Conservation (phyloP, 2,329 filamentous ascomycete genomes). For the Penicillium sclerotigenum region DNA sequence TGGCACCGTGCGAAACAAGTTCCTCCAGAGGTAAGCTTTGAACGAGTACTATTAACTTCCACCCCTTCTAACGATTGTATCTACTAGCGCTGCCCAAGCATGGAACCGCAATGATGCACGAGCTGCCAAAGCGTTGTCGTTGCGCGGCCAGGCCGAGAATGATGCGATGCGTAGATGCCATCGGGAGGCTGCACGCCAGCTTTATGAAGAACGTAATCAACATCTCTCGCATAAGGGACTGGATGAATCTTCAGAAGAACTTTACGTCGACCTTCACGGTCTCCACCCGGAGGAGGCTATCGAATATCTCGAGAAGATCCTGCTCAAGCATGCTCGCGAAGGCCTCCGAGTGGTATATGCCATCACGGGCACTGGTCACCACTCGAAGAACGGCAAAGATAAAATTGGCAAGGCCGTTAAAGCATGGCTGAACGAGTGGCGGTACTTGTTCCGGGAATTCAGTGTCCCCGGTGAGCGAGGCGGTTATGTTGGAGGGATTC, state of each 20-base stretch:
- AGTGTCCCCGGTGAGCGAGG: slow-evolving; percentile 93
- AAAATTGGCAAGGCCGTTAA: slow-evolving; percentile 95
- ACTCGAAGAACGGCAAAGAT: slow-evolving; percentile 98
- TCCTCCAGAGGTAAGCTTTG: slow-evolving; percentile 75
- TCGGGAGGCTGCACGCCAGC: slow-evolving; percentile 81
- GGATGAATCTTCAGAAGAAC: slow-evolving; percentile 59
- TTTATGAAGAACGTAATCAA: slow-evolving; percentile 93
- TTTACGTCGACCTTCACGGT: slow-evolving; percentile 96
- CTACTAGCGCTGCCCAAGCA: slow-evolving; percentile 79
- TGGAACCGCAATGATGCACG: slow-evolving; percentile 98
- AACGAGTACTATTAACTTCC: neutral
- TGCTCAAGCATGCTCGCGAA: slow-evolving; percentile 75
- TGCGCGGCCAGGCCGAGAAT: slow-evolving; percentile 94
- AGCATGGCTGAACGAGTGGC: slow-evolving; percentile 89
- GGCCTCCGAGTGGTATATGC: slow-evolving; percentile 76
- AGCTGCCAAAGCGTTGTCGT: slow-evolving; percentile 88
- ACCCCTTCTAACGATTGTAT: neutral
- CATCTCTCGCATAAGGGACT: slow-evolving; percentile 48
- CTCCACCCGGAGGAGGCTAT: slow-evolving; percentile 97
- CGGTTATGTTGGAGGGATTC: slow-evolving; percentile 63
- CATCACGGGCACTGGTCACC: slow-evolving; percentile 94
- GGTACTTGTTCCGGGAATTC: slow-evolving; percentile 94
- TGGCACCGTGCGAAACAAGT: slow-evolving; percentile 93
- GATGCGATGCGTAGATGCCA: slow-evolving; percentile 96
- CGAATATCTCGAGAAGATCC: slow-evolving; percentile 83